Percentiles rank a stretch among this genome's conserved stretches.
Evolutionary conservation across 2,329 filamentous ascomycete genomes (phyloP).

Genomic region (Ophiostoma australiae): DNA sequence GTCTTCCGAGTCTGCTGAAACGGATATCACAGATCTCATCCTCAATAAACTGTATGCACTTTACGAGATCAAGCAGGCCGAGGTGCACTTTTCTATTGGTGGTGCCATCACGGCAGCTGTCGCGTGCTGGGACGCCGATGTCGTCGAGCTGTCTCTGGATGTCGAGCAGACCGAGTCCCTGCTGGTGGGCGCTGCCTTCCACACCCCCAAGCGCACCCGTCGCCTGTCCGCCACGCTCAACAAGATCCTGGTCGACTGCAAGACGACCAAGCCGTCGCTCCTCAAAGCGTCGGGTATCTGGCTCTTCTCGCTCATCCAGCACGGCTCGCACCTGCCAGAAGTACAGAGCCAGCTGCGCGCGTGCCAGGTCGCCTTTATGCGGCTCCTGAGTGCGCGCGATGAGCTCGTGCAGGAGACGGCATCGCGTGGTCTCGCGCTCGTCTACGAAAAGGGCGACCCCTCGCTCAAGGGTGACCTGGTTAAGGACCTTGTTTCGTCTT

Average conservation of each 20-base stretch:
- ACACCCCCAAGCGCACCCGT: constrained; percentile 37
- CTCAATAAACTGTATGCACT: constrained; percentile 66
- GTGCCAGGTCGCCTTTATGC: constrained; percentile 82
- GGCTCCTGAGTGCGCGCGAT: constrained; percentile 79
- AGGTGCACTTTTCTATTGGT: constrained; percentile 85
- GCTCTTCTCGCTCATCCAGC: constrained; percentile 86
- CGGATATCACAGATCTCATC: constrained; percentile 48
- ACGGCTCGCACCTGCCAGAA: constrained; percentile 72
- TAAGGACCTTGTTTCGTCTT: constrained; percentile 80
- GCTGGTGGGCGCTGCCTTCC: constrained; percentile 30
- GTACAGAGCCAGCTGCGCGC: constrained; percentile 70
- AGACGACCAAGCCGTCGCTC: constrained; percentile 79
- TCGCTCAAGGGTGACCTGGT: constrained; percentile 76
- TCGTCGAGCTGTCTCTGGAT: constrained; percentile 69
- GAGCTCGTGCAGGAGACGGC: constrained; percentile 95
- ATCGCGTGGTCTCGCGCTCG: constrained; percentile 80
- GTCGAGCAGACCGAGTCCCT: constrained; percentile 47
- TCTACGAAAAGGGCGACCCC: constrained; percentile 87
- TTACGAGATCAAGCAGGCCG: constrained; percentile 77
- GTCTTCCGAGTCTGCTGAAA: not conserved
- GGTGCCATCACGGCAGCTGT: constrained; percentile 77
- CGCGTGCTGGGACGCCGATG: constrained; percentile 77
- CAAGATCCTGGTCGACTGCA: constrained; percentile 71
- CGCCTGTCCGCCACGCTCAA: constrained; percentile 55
- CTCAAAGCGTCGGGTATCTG: constrained; percentile 92